Conservation (phyloP, 1,284 basidiomycete genomes). For the Malassezia furfur region DNA sequence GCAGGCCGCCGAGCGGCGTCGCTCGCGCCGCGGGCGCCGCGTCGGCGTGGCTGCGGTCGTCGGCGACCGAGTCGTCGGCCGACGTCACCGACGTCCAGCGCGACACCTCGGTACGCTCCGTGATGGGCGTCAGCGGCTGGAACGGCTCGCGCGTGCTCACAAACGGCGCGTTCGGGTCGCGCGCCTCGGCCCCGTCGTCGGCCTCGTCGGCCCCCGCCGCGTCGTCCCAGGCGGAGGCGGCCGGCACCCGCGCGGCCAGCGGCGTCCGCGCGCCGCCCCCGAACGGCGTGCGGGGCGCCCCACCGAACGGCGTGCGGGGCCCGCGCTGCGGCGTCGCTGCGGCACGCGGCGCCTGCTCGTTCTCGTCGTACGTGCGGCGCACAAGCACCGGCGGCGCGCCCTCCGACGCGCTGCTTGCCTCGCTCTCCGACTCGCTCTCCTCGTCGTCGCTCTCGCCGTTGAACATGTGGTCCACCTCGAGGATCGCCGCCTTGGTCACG, state of each 20-base stretch:
- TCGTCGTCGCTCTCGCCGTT: conserved; percentile 28
- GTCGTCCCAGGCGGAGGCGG: background rate
- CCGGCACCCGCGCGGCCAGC: background rate
- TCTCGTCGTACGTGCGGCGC: conserved; percentile 2
- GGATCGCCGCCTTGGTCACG: conserved; percentile 36
- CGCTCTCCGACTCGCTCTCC: conserved; percentile 17
- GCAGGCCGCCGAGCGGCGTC: conserved; percentile 7
- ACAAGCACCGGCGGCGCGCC: conserved; percentile 10
- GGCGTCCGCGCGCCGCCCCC: conserved; percentile 16
- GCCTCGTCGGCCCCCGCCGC: conserved; percentile 8
- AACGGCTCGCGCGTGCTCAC: conserved; percentile 21
- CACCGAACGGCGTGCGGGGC: conserved; percentile 8
- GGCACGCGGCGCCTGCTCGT: conserved; percentile 9
- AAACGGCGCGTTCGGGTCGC: background rate
- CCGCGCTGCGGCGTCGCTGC: conserved; percentile 26
- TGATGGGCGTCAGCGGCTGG: conserved; percentile 39
- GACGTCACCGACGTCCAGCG: conserved; percentile 21
- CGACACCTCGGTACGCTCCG: conserved; percentile 37
- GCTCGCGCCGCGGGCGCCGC: background rate
- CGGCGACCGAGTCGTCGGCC: background rate
- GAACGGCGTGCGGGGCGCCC: conserved; percentile 2
- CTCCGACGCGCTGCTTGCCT: conserved; percentile 21
- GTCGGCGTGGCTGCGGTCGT: background rate
- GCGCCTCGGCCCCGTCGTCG: background rate
- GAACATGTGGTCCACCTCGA: conserved; percentile 43